phyloP scores from a whole-genome alignment of 441 rosid genomes.

The Hura crepitans region DNA sequence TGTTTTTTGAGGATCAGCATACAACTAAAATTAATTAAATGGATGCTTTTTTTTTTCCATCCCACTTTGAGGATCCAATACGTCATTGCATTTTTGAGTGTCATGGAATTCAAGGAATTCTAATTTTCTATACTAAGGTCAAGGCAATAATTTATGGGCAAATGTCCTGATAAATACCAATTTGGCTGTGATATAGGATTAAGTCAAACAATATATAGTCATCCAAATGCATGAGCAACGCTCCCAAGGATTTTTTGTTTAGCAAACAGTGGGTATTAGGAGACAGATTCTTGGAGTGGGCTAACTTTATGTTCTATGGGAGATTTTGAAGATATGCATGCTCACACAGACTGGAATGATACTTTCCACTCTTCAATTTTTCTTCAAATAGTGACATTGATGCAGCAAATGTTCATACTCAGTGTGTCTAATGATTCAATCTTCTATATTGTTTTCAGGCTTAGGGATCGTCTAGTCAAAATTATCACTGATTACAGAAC shows the following conservation, averaged over 20 bases:
- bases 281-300: neutral
- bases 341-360: neutral
- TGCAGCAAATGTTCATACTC: neutral
- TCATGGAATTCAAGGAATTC: neutral
- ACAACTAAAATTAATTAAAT: neutral
- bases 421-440: conserved; percentile 6
- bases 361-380: neutral
- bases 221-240: neutral
- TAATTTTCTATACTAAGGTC: neutral
- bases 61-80: neutral
- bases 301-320: neutral
- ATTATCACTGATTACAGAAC: conserved; percentile 96
- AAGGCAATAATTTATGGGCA: neutral
- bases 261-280: neutral
- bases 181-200: neutral
- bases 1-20: neutral
- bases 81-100: neutral
- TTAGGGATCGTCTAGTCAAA: conserved; percentile 90
- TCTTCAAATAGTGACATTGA: too few relatives aligned
- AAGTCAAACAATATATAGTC: neutral
- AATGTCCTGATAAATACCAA: neutral
- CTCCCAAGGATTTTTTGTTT: neutral
- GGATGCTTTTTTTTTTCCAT: neutral
- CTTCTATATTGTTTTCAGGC: conserved; percentile 40
- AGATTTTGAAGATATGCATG: neutral